Percentiles rank a stretch among this genome's conserved stretches.
These are phyloP conservation scores for Dalbergia cultrata DNA, from an alignment of 306 rosid genomes.

Conservation along the genomic window DNA sequence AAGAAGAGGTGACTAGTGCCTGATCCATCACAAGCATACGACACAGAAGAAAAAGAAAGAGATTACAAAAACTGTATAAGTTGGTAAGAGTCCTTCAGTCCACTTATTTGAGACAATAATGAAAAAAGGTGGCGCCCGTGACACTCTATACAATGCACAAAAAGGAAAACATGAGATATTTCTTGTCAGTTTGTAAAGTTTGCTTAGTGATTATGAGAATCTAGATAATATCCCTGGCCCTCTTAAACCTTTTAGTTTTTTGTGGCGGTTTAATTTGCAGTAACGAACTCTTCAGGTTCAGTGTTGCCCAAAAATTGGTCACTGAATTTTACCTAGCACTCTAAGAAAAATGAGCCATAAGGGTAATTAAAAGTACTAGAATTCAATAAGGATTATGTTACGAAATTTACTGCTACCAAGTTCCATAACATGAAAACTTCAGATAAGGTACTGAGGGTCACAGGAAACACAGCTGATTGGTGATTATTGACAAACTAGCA, in stretches of 20 bases:
- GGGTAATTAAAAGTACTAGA: not conserved
- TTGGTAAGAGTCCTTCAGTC: conserved; percentile 35
- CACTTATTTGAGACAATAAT: conserved; percentile 19
- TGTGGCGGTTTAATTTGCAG: not conserved
- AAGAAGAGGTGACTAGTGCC: not conserved
- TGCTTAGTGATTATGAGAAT: not conserved
- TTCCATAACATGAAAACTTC: not conserved
- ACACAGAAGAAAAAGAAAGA: not conserved
- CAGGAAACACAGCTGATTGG: not conserved
- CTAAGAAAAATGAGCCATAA: not conserved
- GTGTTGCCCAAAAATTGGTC: not conserved
- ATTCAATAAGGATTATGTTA: not conserved
- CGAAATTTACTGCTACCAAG: not conserved
- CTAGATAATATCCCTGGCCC: not conserved
- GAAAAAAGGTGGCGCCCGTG: conserved; percentile 49
- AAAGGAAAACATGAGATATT: not conserved
- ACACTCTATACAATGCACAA: not conserved
- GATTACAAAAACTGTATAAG: not conserved
- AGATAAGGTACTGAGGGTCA: not conserved
- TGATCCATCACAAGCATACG: not conserved
- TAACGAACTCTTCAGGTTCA: conserved; percentile 13
- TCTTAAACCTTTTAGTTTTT: not conserved
- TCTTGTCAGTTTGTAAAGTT: not conserved
- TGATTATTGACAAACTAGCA: not conserved
- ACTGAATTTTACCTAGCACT: not conserved